A percentile compares a stretch with the other conserved stretches of the same genome.
Evolutionary conservation across 768 basidiomycete genomes (phyloP).

Genomic region (Boletus subcaerulescens): DNA sequence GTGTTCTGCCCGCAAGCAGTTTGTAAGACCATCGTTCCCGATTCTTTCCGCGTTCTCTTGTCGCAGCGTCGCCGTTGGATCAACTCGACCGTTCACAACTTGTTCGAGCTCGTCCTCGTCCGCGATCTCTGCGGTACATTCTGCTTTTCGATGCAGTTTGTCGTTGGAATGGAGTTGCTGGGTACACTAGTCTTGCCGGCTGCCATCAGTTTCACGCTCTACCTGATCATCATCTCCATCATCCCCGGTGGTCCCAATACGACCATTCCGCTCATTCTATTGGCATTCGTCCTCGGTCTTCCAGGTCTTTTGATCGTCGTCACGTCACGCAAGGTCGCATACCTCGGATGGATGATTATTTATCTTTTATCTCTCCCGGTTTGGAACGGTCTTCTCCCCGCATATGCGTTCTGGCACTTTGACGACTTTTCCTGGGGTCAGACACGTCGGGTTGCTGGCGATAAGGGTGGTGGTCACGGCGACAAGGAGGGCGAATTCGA

Average conservation of each 20-base stretch:
- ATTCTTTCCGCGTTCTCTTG: conserved; percentile 89
- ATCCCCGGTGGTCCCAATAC: conserved; percentile 77
- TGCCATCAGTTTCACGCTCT: conserved; percentile 95
- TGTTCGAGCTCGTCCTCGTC: conserved; percentile 91
- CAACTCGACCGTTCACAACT: conserved; percentile 97
- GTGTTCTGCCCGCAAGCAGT: conserved; percentile 98
- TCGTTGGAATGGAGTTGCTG: conserved; percentile 96
- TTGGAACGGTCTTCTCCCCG: conserved; percentile 95
- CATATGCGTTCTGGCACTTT: conserved; percentile 99
- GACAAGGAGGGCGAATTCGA: conserved; percentile 99
- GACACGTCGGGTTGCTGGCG: conserved; percentile 80
- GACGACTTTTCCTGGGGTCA: conserved; percentile 99
- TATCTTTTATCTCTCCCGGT: conserved; percentile 91
- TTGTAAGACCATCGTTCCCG: conserved; percentile 98
- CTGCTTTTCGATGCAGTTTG: conserved; percentile 99
- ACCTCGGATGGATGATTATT: conserved; percentile 95
- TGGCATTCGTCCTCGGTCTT: conserved; percentile 93
- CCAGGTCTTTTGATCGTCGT: conserved; percentile 95
- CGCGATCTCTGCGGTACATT: conserved; percentile 99
- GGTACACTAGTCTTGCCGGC: conserved; percentile 96
- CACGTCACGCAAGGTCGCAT: conserved; percentile 90
- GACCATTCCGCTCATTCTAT: conserved; percentile 86
- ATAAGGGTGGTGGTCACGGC: conserved; percentile 67
- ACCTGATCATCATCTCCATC: conserved; percentile 85
- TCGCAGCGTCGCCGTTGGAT: conserved; percentile 99